These are phyloP conservation scores for Aspergillus coremiiformis DNA, from an alignment of 495 filamentous ascomycete species.

Conservation along the genomic window DNA sequence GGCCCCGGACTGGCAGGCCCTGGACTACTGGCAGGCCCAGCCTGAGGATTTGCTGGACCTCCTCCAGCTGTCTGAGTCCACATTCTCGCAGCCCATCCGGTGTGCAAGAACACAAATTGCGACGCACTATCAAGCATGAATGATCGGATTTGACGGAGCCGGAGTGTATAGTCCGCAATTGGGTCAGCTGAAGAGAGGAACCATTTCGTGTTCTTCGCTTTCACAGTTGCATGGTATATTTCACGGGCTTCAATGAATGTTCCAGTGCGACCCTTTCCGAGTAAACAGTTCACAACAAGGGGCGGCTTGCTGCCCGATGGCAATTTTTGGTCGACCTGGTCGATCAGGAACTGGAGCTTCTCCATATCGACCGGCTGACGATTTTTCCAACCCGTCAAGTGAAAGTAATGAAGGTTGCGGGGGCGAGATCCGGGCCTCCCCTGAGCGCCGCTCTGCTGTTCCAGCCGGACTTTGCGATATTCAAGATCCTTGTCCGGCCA, in stretches of 20 bases:
- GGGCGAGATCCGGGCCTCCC: neutral
- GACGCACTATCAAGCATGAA: neutral
- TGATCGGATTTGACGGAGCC: neutral
- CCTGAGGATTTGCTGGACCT: too few species aligned
- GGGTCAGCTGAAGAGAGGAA: neutral
- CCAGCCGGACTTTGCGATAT: too few species aligned
- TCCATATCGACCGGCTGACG: neutral
- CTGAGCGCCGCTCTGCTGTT: too few species aligned
- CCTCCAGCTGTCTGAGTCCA: neutral
- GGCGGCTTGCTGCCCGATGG: neutral
- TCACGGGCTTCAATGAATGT: neutral
- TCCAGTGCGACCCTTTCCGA: neutral
- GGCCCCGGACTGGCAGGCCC: too few species aligned
- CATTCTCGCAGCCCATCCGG: neutral
- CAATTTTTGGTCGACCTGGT: neutral
- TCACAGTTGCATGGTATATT: neutral
- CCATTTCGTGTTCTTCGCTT: neutral
- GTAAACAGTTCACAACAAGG: neutral
- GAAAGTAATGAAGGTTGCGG: neutral
- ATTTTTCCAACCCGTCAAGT: neutral
- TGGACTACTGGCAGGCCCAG: too few species aligned
- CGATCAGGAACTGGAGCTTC: neutral
- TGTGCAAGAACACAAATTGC: neutral
- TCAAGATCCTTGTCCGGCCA: too few species aligned
- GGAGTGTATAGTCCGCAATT: neutral